Evolutionary conservation across 2,329 filamentous ascomycete genomes (phyloP).

Genomic region (Blastomyces emzantsi): DNA sequence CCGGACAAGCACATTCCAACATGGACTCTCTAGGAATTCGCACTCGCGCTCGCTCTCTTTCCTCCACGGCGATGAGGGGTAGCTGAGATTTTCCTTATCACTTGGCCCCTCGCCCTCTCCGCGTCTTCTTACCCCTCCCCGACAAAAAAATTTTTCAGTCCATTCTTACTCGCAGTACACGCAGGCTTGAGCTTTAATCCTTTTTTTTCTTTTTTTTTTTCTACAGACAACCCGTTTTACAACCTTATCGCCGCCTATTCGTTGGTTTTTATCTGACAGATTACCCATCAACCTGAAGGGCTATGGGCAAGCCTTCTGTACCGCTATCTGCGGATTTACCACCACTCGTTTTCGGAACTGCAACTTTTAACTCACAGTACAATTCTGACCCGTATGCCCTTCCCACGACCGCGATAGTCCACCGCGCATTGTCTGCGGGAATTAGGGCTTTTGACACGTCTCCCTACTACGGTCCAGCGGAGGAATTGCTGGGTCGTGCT

Average conservation of each 20-base stretch:
- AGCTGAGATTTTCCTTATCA: not conserved
- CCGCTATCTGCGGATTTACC: slow-evolving; percentile 36
- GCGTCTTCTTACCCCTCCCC: not conserved
- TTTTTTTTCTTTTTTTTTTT: not conserved
- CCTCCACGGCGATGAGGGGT: not conserved
- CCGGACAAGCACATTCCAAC: not conserved
- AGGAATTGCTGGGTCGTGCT: slow-evolving; percentile 42
- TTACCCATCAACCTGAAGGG: slow-evolving; percentile 1
- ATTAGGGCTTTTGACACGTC: slow-evolving; percentile 47
- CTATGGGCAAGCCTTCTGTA: slow-evolving; percentile 24
- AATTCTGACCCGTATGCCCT: slow-evolving; percentile 43
- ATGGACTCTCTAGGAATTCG: not conserved
- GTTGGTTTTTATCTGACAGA: not conserved
- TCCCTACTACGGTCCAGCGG: slow-evolving; percentile 47
- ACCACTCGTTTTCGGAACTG: slow-evolving; percentile 43
- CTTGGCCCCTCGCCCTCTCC: not conserved
- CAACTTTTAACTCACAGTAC: slow-evolving; percentile 43
- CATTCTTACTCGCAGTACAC: not conserved
- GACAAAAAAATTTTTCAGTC: not conserved
- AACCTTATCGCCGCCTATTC: not conserved
- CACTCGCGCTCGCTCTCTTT: not conserved
- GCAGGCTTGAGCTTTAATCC: slow-evolving; percentile 2
- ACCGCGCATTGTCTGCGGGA: slow-evolving; percentile 39
- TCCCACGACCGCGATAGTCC: slow-evolving; percentile 40
- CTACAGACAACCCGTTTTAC: too few species aligned